A percentile compares a stretch with the other conserved stretches of the same genome.
Evolutionary conservation across 306 rosid species (phyloP).

Genomic region (Vachellia collinsii): DNA sequence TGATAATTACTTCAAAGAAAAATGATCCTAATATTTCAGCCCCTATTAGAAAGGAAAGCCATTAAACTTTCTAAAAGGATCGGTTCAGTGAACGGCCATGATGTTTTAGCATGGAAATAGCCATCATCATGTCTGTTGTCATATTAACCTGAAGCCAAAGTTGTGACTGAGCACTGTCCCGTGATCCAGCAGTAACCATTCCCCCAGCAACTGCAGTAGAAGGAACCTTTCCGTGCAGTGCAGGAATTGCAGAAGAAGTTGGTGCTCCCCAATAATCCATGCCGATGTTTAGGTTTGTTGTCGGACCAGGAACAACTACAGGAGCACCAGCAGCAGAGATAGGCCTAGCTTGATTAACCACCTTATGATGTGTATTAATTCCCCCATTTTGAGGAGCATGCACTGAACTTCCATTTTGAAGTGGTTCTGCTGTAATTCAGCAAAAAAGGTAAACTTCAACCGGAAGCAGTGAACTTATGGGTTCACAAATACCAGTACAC

Average conservation of each 20-base stretch:
- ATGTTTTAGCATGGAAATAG: slow-evolving; percentile 30
- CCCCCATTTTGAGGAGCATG: slow-evolving; percentile 62
- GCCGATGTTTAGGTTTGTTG: slow-evolving; percentile 79
- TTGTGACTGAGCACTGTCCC: slow-evolving; percentile 86
- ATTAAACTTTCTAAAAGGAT: slow-evolving; percentile 18
- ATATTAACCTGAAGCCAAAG: slow-evolving; percentile 81
- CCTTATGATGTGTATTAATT: slow-evolving; percentile 63
- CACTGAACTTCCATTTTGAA: slow-evolving; percentile 79
- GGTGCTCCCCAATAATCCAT: slow-evolving; percentile 85
- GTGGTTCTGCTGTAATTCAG: slow-evolving; percentile 64
- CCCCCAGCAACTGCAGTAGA: slow-evolving; percentile 81
- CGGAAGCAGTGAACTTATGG: background rate
- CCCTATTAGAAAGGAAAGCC: slow-evolving; percentile 1
- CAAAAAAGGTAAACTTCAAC: slow-evolving; percentile 25
- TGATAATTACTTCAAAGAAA: background rate
- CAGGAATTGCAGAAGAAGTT: slow-evolving; percentile 59
- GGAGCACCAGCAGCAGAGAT: slow-evolving; percentile 62
- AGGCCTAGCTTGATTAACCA: slow-evolving; percentile 71
- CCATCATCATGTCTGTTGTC: slow-evolving; percentile 17
- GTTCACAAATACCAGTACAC: slow-evolving; percentile 28
- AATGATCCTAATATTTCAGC: background rate
- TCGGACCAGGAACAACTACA: slow-evolving; percentile 68
- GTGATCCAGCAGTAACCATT: slow-evolving; percentile 75
- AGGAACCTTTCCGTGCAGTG: slow-evolving; percentile 62
- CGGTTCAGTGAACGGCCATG: slow-evolving; percentile 28